Percentiles rank a stretch among this genome's conserved stretches.
Evolutionary conservation across 495 filamentous ascomycete species (phyloP).

Genomic region (Aspergillus kassunensis): DNA sequence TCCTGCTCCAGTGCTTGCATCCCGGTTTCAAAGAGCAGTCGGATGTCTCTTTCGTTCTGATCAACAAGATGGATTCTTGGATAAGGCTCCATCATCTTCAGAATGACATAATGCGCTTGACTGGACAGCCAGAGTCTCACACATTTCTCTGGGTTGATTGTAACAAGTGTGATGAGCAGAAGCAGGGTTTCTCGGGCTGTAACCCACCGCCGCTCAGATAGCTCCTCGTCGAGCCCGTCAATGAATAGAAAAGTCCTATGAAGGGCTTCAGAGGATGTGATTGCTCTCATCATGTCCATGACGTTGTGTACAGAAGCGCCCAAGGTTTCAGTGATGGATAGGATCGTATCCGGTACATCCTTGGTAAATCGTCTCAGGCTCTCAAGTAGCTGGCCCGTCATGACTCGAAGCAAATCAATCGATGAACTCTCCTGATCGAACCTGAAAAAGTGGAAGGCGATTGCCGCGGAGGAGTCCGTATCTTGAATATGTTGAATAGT

Average conservation of each 20-base stretch:
- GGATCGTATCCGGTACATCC: not conserved
- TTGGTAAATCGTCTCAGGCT: not conserved
- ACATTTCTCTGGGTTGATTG: not conserved
- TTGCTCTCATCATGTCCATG: not conserved
- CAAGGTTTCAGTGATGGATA: not conserved
- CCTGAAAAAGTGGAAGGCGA: not conserved
- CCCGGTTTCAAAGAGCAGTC: not conserved
- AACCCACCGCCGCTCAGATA: not conserved
- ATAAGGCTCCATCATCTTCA: not conserved
- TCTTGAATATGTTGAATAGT: not conserved
- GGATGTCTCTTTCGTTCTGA: not conserved
- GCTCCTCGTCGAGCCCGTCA: not conserved
- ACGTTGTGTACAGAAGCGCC: not conserved
- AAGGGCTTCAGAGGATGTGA: not conserved
- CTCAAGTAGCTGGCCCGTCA: not conserved
- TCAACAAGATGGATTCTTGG: not conserved
- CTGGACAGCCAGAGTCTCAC: not conserved
- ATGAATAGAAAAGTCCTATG: not conserved
- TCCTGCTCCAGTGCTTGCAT: not conserved
- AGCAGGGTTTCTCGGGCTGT: not conserved
- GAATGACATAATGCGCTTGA: not conserved
- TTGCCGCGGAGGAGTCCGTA: not conserved
- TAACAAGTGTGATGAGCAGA: not conserved
- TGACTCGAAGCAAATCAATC: not conserved
- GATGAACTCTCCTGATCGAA: not conserved